Evolutionary conservation across 306 rosid genomes (phyloP), one percentile per base, ranked within the genome.

Genomic region (Clitoria ternatea): DNA sequence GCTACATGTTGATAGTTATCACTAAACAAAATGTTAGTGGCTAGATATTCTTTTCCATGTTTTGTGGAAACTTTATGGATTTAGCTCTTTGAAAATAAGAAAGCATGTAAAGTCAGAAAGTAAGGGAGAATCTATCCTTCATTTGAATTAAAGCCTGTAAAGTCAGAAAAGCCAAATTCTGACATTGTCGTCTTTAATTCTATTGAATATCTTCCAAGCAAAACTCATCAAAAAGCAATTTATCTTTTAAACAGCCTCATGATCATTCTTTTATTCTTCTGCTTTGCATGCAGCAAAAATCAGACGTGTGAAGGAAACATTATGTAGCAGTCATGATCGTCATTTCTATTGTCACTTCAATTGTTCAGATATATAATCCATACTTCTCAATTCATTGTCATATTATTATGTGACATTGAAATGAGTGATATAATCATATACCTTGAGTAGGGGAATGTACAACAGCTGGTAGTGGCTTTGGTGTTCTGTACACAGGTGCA

Each of bases 391-490:
- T 13, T 33, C 35, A 24, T 18, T 13, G 18, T 24, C 77, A 70
- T 15, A 53, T 33, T 44, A 59, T 45, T 15, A 76, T 26, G 23
- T 37, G 47, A 54, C 30, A 42, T 22, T 63, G 67, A n/a, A n/a
- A n/a, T n/a, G n/a, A n/a, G n/a, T n/a, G n/a, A n/a, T n/a, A n/a
- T n/a, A n/a, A n/a, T n/a, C n/a, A n/a, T n/a, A n/a, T n/a, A n/a
- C n/a, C n/a, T n/a, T n/a, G n/a, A n/a, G n/a, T n/a, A n/a, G 84
- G 85, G 68, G 87, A 39, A 75, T 68, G 84, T 60, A 52, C 69
- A 20, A 26, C 11, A 62, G 78, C 78, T 8, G 86, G 83, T 37
- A 74, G 60, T 15, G 88, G 82, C 67, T 67, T 81, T n/a, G 83
- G 78, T 68, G 70, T 47, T 81, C 69, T 70, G 62, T 50, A 33